Evolutionary conservation across 768 basidiomycete genomes (phyloP).

Genomic region (Tylopilus sp.): DNA sequence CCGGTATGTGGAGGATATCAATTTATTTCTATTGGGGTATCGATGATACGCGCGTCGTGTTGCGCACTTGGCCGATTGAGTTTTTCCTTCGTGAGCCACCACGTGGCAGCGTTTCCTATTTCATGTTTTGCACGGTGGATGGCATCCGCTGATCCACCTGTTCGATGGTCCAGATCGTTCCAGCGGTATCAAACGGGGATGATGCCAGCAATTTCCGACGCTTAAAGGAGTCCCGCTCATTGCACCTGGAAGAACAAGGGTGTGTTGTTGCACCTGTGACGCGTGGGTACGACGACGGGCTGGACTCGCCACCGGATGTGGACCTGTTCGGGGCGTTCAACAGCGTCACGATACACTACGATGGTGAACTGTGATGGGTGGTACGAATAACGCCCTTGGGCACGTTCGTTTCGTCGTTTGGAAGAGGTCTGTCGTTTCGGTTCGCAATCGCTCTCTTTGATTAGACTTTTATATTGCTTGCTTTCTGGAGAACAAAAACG

Average conservation of each 20-base stretch:
- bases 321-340: constrained; percentile 88
- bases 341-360: constrained; percentile 85
- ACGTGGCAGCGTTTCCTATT: constrained; percentile 13
- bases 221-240: constrained; percentile 84
- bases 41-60: not conserved
- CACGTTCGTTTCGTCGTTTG: constrained; percentile 7
- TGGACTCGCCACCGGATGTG: constrained; percentile 42
- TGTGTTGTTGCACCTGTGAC: constrained; percentile 36
- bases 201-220: constrained; percentile 90
- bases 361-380: constrained; percentile 52
- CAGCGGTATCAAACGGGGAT: constrained; percentile 64
- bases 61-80: not conserved
- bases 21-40: not conserved
- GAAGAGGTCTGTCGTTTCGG: constrained; percentile 19
- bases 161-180: constrained; percentile 65
- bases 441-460: constrained; percentile 7
- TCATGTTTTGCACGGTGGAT: constrained; percentile 16
- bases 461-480: constrained; percentile 22
- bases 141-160: constrained; percentile 22
- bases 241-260: constrained; percentile 78
- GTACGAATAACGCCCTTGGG: not conserved
- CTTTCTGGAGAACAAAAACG: constrained; percentile 17
- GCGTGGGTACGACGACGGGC: constrained; percentile 42
- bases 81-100: not conserved
- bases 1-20: constrained; percentile 59